Base-by-base conservation (phyloP, 345 rosid genomes). In the Erysimum cheiranthoides region DNA sequence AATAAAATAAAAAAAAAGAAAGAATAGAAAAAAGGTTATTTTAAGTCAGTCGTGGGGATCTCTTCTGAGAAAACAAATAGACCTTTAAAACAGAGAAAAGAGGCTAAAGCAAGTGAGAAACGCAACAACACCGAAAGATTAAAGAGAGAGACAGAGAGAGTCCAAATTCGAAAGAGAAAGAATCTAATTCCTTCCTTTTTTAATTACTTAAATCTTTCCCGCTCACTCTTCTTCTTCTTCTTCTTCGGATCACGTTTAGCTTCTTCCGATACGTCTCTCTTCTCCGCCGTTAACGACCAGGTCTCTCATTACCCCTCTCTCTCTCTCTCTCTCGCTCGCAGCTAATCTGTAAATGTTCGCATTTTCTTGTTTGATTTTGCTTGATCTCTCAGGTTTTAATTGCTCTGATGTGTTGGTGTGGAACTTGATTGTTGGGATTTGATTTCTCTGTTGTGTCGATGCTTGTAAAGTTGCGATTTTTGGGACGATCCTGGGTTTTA, bases 241-340 rank as follows among this genome's bases (percentile, higher is more conserved):
- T 50, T 50, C 56, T 57, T 46, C 60, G 17, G 53, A 21, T 40
- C 39, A 51, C 36, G 10, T 62, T 52, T 45, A 13, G 13, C n/a
- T 34, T 3, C 54, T 53, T 79, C 21, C 51, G 50, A 40, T 61
- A 49, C 60, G 30, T 51, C 66, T 72, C 71, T 35, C 71, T 76
- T 57, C 70, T 65, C 83, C 57, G 79, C 46, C 81, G 77, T 79
- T 71, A 70, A 78, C 69, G 3, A 66, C 56, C 80, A 80, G 90
- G 89, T 79, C 32, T 50, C 31, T 61, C 77, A 13, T 63, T 47
- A 13, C 34, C 65, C 53, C 66, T 49, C 72, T 27, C 54, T 56
- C 11, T 38, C 9, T 38, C 68, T 38, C 47, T 38, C 47, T 61
- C 10, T 16, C 49, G 5, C 49, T 36, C 27, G 62, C 13, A 8